Conservation (phyloP, 169 alveolate genomes). For the Eimeria maxima region DNA sequence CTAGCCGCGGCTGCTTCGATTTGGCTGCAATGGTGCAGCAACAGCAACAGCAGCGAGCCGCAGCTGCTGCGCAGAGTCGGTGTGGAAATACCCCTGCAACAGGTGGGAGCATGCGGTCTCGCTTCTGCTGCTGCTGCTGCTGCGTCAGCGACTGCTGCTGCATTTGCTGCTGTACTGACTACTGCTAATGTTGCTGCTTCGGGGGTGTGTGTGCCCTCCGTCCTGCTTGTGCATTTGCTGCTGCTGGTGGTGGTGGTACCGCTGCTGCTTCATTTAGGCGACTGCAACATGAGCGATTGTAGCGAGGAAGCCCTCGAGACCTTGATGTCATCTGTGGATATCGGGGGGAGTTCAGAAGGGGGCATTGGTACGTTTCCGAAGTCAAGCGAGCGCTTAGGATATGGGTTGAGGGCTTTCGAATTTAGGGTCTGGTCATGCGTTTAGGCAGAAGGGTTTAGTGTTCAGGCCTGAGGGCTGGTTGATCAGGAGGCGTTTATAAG, state of each 20-base stretch:
- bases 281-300: slow-evolving; percentile 40
- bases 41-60: slow-evolving; percentile 52
- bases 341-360: background rate
- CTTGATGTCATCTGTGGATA: slow-evolving; percentile 17
- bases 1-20: slow-evolving; percentile 68
- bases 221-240: background rate
- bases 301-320: slow-evolving; percentile 19
- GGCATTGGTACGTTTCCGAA: slow-evolving; percentile 22
- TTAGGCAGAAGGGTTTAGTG: too few species aligned
- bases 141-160: too few species aligned
- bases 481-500: too few species aligned
- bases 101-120: background rate
- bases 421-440: too few species aligned
- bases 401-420: too few species aligned
- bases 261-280: background rate
- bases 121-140: too few species aligned
- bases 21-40: slow-evolving; percentile 43
- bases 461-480: too few species aligned
- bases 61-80: slow-evolving; percentile 26
- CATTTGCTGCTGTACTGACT: too few species aligned
- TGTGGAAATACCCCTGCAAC: slow-evolving; percentile 42
- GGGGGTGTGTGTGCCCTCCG: too few species aligned
- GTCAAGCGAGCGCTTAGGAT: too few species aligned
- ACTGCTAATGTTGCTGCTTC: too few species aligned
- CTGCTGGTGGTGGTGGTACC: background rate